Percentiles rank a stretch among this genome's conserved stretches.
Conservation (phyloP, 2,329 filamentous ascomycete species). For the Acephala macrosclerotiorum region DNA sequence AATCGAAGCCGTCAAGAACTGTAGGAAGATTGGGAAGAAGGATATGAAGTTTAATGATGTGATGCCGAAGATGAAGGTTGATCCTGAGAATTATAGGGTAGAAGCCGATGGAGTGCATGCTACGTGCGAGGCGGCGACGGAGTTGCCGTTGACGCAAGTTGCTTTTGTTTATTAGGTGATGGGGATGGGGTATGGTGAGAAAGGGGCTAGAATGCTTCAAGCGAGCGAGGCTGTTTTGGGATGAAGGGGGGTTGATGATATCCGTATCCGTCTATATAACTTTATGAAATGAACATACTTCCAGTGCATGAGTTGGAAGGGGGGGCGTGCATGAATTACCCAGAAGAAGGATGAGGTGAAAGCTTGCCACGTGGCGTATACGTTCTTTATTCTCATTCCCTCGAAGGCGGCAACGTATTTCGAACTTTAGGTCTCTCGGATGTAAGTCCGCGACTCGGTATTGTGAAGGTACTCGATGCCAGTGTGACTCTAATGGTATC, state of each 20-base stretch:
- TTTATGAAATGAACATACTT: not conserved
- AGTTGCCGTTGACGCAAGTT: conserved; percentile 77
- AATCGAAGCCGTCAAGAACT: conserved; percentile 80
- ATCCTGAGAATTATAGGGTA: conserved; percentile 89
- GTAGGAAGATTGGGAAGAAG: conserved; percentile 76
- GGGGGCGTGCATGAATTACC: not conserved
- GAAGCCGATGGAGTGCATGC: conserved; percentile 83
- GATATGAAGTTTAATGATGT: conserved; percentile 91
- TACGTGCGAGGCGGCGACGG: conserved; percentile 73
- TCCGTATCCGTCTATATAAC: not conserved
- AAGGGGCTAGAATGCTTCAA: not conserved
- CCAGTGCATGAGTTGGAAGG: not conserved
- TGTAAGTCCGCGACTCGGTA: too few species aligned
- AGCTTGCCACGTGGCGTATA: too few species aligned
- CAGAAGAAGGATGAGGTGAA: too few species aligned
- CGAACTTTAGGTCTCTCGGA: too few species aligned
- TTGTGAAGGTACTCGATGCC: too few species aligned
- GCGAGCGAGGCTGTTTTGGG: not conserved
- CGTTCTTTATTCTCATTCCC: too few species aligned
- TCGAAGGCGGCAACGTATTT: too few species aligned
- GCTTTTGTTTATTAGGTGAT: conserved; percentile 74
- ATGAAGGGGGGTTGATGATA: not conserved
- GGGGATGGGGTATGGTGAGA: not conserved
- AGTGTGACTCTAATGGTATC: too few species aligned
- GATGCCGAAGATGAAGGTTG: conserved; percentile 88